Conservation (phyloP, 2,329 filamentous ascomycete species). For the Alternaria solani region DNA sequence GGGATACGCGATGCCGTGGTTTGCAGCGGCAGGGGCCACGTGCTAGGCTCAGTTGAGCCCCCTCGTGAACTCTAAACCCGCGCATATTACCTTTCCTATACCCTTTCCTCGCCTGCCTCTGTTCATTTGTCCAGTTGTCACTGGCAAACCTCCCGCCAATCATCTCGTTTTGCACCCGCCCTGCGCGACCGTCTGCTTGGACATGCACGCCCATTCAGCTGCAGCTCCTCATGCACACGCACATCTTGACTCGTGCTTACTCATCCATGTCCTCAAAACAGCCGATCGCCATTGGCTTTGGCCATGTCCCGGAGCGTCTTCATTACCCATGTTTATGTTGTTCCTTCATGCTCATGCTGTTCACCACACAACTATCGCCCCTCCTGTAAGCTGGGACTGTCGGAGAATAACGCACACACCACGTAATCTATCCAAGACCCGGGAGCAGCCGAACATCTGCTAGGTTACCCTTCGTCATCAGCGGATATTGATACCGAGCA, state of each 20-base stretch:
- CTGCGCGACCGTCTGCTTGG: neutral
- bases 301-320: neutral
- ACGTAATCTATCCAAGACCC: constrained; percentile 8
- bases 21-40: constrained; percentile 10
- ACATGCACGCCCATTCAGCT: constrained; percentile 2
- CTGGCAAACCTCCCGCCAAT: neutral
- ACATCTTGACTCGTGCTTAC: neutral
- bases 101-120: neutral
- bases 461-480: constrained; percentile 10
- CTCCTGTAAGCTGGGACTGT: constrained; percentile 3
- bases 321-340: neutral
- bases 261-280: neutral
- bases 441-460: constrained; percentile 16
- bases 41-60: constrained; percentile 6
- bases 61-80: constrained; percentile 4
- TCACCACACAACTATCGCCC: neutral
- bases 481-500: constrained; percentile 1
- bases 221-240: constrained; percentile 9
- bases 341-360: neutral
- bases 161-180: neutral
- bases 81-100: neutral
- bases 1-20: constrained; percentile 6
- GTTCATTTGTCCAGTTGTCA: neutral
- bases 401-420: constrained; percentile 16
- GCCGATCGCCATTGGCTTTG: neutral